A percentile compares a stretch with the other conserved stretches of the same genome.
phyloP scores from a whole-genome alignment of 768 basidiomycete genomes.

The Mycena sanguinolenta region DNA sequence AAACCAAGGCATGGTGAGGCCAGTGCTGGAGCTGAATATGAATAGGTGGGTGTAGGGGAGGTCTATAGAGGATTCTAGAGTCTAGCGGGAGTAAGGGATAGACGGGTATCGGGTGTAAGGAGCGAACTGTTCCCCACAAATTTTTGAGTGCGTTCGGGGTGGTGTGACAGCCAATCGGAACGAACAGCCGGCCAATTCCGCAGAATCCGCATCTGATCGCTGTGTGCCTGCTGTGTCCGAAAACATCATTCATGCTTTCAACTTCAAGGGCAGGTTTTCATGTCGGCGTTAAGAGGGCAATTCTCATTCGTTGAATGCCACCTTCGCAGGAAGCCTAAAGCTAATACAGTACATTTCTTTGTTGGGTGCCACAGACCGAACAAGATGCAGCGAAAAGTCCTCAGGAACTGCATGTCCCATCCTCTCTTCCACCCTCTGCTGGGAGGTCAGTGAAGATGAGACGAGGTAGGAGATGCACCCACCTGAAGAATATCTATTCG shows the following conservation, averaged over 20 bases:
- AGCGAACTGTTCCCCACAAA: conserved; percentile 29
- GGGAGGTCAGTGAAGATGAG: conserved; percentile 36
- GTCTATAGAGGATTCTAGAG: conserved; percentile 28
- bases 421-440: conserved; percentile 78
- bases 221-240: not conserved
- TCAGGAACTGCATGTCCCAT: conserved; percentile 68
- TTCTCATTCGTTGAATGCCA: conserved; percentile 47
- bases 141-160: not conserved
- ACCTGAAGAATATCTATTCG: conserved; percentile 87
- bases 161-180: not conserved
- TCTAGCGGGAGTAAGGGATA: conserved; percentile 48
- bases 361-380: conserved; percentile 93
- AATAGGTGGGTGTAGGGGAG: conserved; percentile 11
- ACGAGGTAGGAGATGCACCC: conserved; percentile 44
- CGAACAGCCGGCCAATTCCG: not conserved
- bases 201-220: not conserved
- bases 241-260: not conserved
- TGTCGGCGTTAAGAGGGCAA: conserved; percentile 15
- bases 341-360: conserved; percentile 99
- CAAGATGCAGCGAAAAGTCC: conserved; percentile 73
- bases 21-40: not conserved
- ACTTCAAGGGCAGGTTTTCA: not conserved
- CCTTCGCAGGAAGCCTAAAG: conserved; percentile 68
- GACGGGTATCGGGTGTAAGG: conserved; percentile 52
- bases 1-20: conserved; percentile 50